A percentile compares a stretch with the other conserved stretches of the same genome.
phyloP scores from a whole-genome alignment of 345 rosid species.

The Citrus australasica region DNA sequence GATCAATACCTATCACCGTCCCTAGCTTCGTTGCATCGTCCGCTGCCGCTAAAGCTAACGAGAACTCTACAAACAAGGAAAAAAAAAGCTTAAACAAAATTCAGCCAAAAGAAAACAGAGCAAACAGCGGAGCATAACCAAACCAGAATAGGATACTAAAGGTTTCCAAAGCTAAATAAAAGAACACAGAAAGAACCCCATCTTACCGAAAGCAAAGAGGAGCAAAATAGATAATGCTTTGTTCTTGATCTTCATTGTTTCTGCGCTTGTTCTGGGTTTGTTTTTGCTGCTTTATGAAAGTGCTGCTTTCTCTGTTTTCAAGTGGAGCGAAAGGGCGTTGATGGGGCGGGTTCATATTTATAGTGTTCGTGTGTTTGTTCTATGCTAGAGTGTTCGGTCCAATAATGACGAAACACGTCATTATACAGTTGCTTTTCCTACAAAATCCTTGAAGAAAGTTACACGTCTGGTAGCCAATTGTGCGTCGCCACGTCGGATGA shows the following conservation, averaged over 20 bases:
- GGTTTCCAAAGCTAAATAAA: background rate
- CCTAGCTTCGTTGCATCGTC: slow-evolving; percentile 31
- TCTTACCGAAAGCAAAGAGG: slow-evolving; percentile 31
- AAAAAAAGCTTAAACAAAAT: background rate
- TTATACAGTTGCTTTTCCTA: background rate
- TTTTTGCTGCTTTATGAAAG: background rate
- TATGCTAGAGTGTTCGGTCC: slow-evolving; percentile 21
- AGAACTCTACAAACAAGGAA: slow-evolving; percentile 19
- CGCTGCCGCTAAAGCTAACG: slow-evolving; percentile 20
- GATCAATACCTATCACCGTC: slow-evolving; percentile 59
- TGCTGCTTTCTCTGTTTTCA: background rate
- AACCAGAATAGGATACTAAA: background rate
- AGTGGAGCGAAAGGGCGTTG: background rate
- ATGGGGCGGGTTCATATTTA: slow-evolving; percentile 1
- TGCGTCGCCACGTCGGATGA: background rate
- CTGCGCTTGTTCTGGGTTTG: background rate
- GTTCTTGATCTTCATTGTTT: slow-evolving; percentile 22
- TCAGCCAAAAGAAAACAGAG: background rate
- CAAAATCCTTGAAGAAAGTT: background rate
- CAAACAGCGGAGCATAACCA: background rate
- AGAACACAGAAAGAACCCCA: background rate
- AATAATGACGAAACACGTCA: slow-evolving; percentile 20
- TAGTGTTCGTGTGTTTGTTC: background rate
- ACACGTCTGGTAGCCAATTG: slow-evolving; percentile 14
- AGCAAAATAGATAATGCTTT: slow-evolving; percentile 15